Base-by-base conservation (phyloP, 352 stramenopile genomes). In the Phytophthora kernoviae region DNA sequence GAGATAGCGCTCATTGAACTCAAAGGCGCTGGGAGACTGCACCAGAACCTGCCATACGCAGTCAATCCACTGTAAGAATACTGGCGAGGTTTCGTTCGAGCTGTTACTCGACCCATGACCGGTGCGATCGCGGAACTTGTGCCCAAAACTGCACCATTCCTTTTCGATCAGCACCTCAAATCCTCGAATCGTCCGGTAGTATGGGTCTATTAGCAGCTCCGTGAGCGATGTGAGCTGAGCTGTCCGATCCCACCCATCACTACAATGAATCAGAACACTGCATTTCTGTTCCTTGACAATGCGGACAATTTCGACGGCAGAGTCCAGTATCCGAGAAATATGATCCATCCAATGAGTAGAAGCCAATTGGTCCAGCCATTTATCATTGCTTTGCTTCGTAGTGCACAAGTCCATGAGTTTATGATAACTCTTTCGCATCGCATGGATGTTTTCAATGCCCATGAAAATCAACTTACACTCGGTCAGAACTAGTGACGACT, bases 221-320 rank as follows among this genome's bases (percentile, higher is more conserved):
- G 88, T 75, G 8, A 97, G 69, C 6, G 70, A 73, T 52, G 80
- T 89, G 15, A 98, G 70, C 51, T 98, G 91, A n/a, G 91, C 63
- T 12, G 91, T 98, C 9, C 92, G 84, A 51, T 99, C 98, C 98
- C 98, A 99, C 4, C 97, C 97, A 57, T 99, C 96, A 48, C 91
- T 98, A 68, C 98, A 99, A 69, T 99, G 97, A 51, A 99, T 82
- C 32, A 99, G 67, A 15, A 99, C 93, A 15, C 97, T 97, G 3
- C 91, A 94, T 64, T 87, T 87, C 18, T 92, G 70, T 21, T 87
- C 71, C 17, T 91, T 84, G 20, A 94, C 65, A n/a, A 91, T 77
- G 0, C 84, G 83, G 5, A 89, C 84, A 51, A 93, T 93, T 64
- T 95, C 84, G n/a, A 93, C 77, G 2, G 86, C 78, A 7, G 86